Base-by-base conservation (phyloP, 345 rosid species). In the Rhizophora apiculata region DNA sequence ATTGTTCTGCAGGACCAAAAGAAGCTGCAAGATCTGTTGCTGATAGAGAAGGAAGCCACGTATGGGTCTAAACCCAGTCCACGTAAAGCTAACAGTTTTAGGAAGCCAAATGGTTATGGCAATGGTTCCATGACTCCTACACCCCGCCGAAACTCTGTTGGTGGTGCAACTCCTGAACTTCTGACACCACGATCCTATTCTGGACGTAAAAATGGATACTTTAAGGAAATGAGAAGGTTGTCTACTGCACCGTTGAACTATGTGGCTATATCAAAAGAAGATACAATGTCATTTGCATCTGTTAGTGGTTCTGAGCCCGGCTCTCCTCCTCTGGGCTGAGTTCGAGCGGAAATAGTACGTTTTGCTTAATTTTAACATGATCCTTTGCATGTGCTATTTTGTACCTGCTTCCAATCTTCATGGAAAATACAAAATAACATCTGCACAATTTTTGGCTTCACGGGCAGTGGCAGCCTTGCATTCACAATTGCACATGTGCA, bases 21-120 rank as follows among this genome's bases (percentile, higher is more conserved):
- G 90, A 95, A 95, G 85, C 82, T 89, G 64, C 99, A 89, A 72
- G 99, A 95, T 88, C 85, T 89, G 67, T 80, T 89, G 55, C 76
- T 89, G 61, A 87, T 89, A 0, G 96, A 88, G 84, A 92, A 87
- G 82, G 99, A 92, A 87, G 67, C 89, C 46, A 85, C 88, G 20
- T 95, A 95, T 62, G 99, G 99, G 54, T 91, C 97, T 53, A 92
- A 82, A 78, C 99, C 99, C 10, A 91, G 96, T 81, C 96, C 97
- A 26, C 80, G 96, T 82, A 92, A 84, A 85, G 83, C 79, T 64
- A 88, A 74, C 82, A 92, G 99, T 78, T 90, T 92, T 70, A 88
- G 93, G 82, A 95, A 87, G 71, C 79, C 88, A 24, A 88, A 76
- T 76, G 96, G 95, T 43, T 91, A 89, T 70, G 97, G 90, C 65